Evolutionary conservation across 148 eudicot species (phyloP).

Genomic region (Spergularia bocconei): DNA sequence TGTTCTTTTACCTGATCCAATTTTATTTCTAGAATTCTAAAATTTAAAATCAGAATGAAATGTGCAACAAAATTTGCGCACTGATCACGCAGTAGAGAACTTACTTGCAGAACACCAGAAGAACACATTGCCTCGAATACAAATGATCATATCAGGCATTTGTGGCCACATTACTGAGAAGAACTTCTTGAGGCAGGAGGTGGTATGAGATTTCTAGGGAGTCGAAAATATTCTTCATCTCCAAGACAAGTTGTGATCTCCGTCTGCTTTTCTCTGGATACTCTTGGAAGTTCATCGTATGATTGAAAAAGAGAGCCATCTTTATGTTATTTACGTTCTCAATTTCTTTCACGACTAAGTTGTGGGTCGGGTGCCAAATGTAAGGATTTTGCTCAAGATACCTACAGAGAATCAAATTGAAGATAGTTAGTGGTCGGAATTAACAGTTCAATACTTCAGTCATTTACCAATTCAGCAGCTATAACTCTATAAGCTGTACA

Average conservation of each 20-base stretch:
- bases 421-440: not conserved
- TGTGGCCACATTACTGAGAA: slow-evolving; percentile 28
- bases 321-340: slow-evolving; percentile 65
- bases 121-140: not conserved
- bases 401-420: slow-evolving; percentile 26
- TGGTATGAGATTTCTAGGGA: slow-evolving; percentile 55
- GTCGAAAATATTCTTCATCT: slow-evolving; percentile 68
- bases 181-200: slow-evolving; percentile 76
- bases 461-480: no score
- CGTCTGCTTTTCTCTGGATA: slow-evolving; percentile 46
- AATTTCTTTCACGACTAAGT: slow-evolving; percentile 55
- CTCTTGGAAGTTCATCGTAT: slow-evolving; percentile 79
- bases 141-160: not conserved
- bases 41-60: not conserved
- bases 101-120: slow-evolving; percentile 8
- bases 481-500: no score
- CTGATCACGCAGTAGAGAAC: not conserved
- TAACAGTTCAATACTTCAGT: not conserved
- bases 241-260: slow-evolving; percentile 49
- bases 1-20: not conserved
- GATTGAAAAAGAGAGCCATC: slow-evolving; percentile 54
- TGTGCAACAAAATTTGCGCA: not conserved
- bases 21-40: not conserved
- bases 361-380: slow-evolving; percentile 61
- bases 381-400: slow-evolving; percentile 43